A percentile compares a stretch with the other conserved stretches of the same genome.
Evolutionary conservation across 2,329 filamentous ascomycete species (phyloP).

Genomic region (Claviceps africana): DNA sequence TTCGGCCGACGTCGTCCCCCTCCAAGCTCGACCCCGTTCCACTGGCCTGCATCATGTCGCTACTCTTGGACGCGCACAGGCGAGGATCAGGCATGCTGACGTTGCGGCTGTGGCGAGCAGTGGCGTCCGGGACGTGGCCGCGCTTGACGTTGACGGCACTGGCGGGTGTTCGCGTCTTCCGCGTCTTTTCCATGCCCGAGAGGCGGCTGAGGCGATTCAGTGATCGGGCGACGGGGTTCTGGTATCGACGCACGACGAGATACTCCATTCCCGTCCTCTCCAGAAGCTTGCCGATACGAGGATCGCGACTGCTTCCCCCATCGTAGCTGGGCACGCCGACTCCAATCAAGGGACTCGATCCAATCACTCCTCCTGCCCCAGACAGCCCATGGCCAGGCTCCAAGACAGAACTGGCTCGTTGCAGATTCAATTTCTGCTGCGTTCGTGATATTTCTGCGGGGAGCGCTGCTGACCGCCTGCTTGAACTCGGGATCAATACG

Average conservation of each 20-base stretch:
- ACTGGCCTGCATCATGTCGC: conserved; percentile 23
- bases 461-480: conserved; percentile 24
- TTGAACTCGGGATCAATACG: conserved; percentile 32
- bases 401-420: conserved; percentile 58
- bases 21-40: conserved; percentile 31
- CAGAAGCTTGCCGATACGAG: conserved; percentile 48
- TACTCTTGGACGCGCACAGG: conserved; percentile 17
- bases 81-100: conserved; percentile 24
- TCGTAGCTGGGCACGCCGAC: conserved; percentile 43
- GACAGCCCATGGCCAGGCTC: conserved; percentile 41
- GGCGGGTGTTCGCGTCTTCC: conserved; percentile 26
- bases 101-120: conserved; percentile 23
- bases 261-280: conserved; percentile 61
- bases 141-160: conserved; percentile 25
- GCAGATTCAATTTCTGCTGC: conserved; percentile 62
- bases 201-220: conserved; percentile 33
- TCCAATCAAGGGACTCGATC: conserved; percentile 34
- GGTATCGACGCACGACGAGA: conserved; percentile 57
- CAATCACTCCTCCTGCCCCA: conserved; percentile 23
- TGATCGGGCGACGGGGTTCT: conserved; percentile 55
- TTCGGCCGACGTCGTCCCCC: conserved; percentile 27
- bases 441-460: conserved; percentile 49
- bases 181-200: conserved; percentile 35
- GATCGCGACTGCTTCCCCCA: conserved; percentile 37
- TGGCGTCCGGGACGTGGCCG: conserved; percentile 12